Conservation (phyloP, 2,329 filamentous ascomycete genomes). For the Aspergillus proliferans region DNA sequence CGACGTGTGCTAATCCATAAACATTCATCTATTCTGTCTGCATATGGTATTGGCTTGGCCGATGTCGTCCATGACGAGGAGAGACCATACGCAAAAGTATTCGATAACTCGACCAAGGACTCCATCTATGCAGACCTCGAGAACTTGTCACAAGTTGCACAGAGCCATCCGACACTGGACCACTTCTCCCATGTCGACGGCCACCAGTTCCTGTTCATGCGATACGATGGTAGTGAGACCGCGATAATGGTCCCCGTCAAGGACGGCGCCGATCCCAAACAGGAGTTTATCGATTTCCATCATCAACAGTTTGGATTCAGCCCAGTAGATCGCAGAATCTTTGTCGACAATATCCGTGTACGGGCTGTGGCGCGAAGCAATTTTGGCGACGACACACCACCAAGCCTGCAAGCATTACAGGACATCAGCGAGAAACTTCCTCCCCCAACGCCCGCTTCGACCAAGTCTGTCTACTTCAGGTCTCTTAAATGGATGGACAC, state of each 20-base stretch:
- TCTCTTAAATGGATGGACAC: conserved; percentile 2
- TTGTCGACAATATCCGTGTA: conserved; percentile 36
- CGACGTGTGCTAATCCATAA: conserved; percentile 75
- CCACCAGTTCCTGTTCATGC: not conserved
- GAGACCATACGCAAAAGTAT: conserved; percentile 39
- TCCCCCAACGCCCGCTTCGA: not conserved
- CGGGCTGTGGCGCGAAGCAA: conserved; percentile 23
- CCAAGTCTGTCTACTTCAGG: not conserved
- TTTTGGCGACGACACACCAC: not conserved
- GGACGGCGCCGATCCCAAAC: conserved; percentile 29
- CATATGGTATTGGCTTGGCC: conserved; percentile 85
- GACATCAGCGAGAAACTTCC: conserved; percentile 2
- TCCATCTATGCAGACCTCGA: not conserved
- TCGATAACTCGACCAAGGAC: not conserved
- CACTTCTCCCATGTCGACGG: not conserved
- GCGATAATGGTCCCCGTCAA: conserved; percentile 6
- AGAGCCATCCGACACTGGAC: not conserved
- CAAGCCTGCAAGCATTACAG: conserved; percentile 14
- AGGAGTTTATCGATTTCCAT: conserved; percentile 33
- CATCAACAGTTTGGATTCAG: conserved; percentile 40
- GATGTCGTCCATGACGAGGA: conserved; percentile 85
- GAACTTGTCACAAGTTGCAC: not conserved
- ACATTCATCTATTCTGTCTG: conserved; percentile 83
- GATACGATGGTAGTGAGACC: not conserved
- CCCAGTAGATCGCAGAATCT: conserved; percentile 21